These are phyloP conservation scores for Bauhinia variegata DNA, from an alignment of 306 rosid genomes.

Conservation along the genomic window DNA sequence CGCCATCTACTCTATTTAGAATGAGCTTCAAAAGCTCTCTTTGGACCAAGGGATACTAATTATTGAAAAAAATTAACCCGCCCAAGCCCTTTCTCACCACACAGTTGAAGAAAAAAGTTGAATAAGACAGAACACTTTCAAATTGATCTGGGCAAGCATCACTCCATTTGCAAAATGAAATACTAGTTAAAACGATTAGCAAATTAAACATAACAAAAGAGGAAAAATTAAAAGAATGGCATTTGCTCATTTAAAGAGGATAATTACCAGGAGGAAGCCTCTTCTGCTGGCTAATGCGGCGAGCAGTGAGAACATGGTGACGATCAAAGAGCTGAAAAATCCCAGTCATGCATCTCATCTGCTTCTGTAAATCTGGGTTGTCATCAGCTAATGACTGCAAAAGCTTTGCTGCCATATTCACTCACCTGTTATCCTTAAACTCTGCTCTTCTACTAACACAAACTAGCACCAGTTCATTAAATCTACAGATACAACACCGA, in stretches of 20 bases:
- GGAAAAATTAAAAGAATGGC: neutral
- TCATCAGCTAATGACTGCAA: slow-evolving; percentile 92
- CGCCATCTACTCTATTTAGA: neutral
- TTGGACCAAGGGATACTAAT: slow-evolving; percentile 5
- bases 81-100: neutral
- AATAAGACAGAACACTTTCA: slow-evolving; percentile 8
- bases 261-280: slow-evolving; percentile 68
- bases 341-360: slow-evolving; percentile 93
- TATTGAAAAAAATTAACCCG: neutral
- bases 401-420: slow-evolving; percentile 84
- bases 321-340: slow-evolving; percentile 89
- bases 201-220: neutral
- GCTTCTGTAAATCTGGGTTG: slow-evolving; percentile 89
- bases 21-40: slow-evolving; percentile 1
- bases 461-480: slow-evolving; percentile 41
- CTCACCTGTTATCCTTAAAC: slow-evolving; percentile 37
- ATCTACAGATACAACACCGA: slow-evolving; percentile 40
- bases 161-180: slow-evolving; percentile 17
- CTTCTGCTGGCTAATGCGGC: slow-evolving; percentile 63
- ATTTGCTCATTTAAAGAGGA: slow-evolving; percentile 5
- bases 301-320: slow-evolving; percentile 56
- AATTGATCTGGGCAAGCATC: slow-evolving; percentile 11
- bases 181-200: neutral
- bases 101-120: slow-evolving; percentile 10
- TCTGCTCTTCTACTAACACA: slow-evolving; percentile 35